A percentile compares a stretch with the other conserved stretches of the same genome.
phyloP scores from a whole-genome alignment of 2,329 filamentous ascomycete species.

The Botrytis tulipae region DNA sequence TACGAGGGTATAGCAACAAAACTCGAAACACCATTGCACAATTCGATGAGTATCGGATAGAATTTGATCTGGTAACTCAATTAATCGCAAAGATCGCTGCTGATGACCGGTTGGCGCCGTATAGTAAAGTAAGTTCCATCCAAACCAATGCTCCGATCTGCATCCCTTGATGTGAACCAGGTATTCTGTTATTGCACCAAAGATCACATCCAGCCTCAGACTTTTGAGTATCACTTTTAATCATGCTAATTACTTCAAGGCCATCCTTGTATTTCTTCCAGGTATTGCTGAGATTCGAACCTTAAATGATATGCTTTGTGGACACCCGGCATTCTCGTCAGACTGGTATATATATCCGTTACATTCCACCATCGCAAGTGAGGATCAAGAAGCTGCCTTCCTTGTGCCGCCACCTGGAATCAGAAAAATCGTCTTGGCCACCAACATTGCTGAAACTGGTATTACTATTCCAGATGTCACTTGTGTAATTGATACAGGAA shows the following conservation, averaged over 20 bases:
- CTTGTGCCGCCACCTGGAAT: conserved; percentile 75
- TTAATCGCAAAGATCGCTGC: conserved; percentile 75
- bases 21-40: conserved; percentile 73
- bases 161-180: not conserved
- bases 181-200: not conserved
- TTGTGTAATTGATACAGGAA: conserved; percentile 93
- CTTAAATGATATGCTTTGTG: conserved; percentile 79
- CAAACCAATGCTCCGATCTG: not conserved
- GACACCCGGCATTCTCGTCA: conserved; percentile 70
- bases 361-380: conserved; percentile 91
- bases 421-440: conserved; percentile 92
- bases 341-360: conserved; percentile 86
- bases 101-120: conserved; percentile 62
- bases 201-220: not conserved
- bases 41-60: conserved; percentile 88
- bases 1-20: conserved; percentile 71
- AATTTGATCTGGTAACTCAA: conserved; percentile 81
- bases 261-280: conserved; percentile 90
- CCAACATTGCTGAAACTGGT: conserved; percentile 97
- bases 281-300: conserved; percentile 90
- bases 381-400: conserved; percentile 95
- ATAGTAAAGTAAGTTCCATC: conserved; percentile 55
- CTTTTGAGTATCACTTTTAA: not conserved
- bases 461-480: conserved; percentile 98
- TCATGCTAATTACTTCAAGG: conserved; percentile 45